A percentile compares a stretch with the other conserved stretches of the same genome.
phyloP scores from a whole-genome alignment of 2,329 filamentous ascomycete species.

The Stagonosporopsis rhizophila region DNA sequence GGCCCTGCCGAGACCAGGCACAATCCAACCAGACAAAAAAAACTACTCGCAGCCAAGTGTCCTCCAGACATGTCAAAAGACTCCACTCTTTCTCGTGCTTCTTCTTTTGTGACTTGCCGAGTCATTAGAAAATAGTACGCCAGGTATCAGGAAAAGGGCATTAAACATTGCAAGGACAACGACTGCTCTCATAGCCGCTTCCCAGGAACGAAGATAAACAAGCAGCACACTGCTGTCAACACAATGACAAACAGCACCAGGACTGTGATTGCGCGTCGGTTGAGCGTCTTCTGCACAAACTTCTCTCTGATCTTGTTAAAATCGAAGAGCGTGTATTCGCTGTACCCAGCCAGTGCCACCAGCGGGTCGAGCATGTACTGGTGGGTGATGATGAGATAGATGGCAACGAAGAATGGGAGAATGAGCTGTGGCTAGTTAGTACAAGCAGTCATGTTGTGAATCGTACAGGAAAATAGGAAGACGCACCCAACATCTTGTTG shows the following conservation, averaged over 20 bases:
- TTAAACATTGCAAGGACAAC: constrained; percentile 26
- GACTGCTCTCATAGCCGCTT: constrained; percentile 67
- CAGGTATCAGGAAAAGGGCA: constrained; percentile 26
- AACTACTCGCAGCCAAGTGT: constrained; percentile 4
- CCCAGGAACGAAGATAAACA: constrained; percentile 96
- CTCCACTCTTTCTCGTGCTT: not conserved
- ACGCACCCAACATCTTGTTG: constrained; percentile 84
- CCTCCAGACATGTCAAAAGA: not conserved
- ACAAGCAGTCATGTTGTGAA: not conserved
- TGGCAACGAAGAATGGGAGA: constrained; percentile 87
- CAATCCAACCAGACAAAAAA: constrained; percentile 16
- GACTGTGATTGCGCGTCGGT: constrained; percentile 83
- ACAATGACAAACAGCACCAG: constrained; percentile 76
- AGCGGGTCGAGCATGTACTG: constrained; percentile 95
- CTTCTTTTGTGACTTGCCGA: constrained; percentile 5
- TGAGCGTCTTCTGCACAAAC: constrained; percentile 85
- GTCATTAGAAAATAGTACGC: constrained; percentile 20
- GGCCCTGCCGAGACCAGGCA: constrained; percentile 1
- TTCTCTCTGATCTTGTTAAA: constrained; percentile 89
- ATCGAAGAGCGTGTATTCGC: constrained; percentile 95
- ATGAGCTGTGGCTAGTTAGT: constrained; percentile 65
- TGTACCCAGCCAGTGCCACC: constrained; percentile 85
- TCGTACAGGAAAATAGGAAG: not conserved
- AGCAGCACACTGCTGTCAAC: constrained; percentile 80
- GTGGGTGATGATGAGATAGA: constrained; percentile 77